Evolutionary conservation across 1,139 yeast genomes (phyloP), one percentile per base, ranked within the genome.

Genomic region (Diutina scorzettiae): DNA sequence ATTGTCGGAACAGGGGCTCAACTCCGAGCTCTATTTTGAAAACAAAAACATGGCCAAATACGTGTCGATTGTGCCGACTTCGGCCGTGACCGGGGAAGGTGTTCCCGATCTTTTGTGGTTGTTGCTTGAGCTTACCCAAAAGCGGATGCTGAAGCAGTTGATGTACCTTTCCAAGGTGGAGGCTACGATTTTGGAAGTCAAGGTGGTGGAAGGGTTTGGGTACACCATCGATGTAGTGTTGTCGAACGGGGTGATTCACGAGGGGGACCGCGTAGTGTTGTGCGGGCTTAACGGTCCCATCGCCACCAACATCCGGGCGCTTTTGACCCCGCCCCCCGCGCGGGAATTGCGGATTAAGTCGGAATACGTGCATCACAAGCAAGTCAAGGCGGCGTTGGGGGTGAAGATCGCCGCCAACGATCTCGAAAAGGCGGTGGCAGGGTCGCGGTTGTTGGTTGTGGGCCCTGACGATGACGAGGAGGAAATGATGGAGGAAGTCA

Each of bases 21-120:
- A 93, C 70, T 84, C 97, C 43, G 98, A 91, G 66, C 75, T 91
- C 51, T 93, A 93, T 66, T 91, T 72, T 80, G 86, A 91, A 63
- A 93, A 93, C 73, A 84, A 83, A 64, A 91, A 89, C 66, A 70
- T 91, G 74, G 68, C 96, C 46, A 85, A 85, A 62, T 85, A 81
- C 56, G 98, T 93, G 46, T 87, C 97, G 31, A 81, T 93, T 55
- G 96, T 93, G 44, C 98, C 99, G 53, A 91, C 98, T 12, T 89
- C 97, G 47, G 98, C 99, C 45, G 94, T 89, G 41, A 89, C 97
- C 24, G 99, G 98, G 63, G 99, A 93, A 66, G 99, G 99, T 81
- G 93, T 93, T 53, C 98, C 99, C 41, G 99, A 93, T 76, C 74
- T 93, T 66, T 78, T 93, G 58, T 89, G 96, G 91, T 76, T 93